phyloP scores from a whole-genome alignment of 805 yeast species.

The Sugiyamaella qingdaonensis region DNA sequence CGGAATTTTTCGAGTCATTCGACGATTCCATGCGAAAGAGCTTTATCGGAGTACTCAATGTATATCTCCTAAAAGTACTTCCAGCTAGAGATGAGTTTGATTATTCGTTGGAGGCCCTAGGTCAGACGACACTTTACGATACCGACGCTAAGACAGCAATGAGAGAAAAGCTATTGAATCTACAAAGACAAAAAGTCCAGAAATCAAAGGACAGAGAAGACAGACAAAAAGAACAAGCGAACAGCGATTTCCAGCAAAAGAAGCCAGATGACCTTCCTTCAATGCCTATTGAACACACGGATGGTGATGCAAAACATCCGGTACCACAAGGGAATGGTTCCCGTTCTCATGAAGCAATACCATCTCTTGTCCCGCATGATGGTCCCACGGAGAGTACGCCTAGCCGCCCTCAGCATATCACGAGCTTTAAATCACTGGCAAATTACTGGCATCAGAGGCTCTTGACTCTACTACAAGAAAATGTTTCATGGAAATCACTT shows the following conservation, averaged over 20 bases:
- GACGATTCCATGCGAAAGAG: background rate
- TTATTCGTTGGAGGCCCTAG: constrained; percentile 18
- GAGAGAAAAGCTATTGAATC: constrained; percentile 4
- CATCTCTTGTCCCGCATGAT: too few relatives aligned
- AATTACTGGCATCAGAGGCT: constrained; percentile 14
- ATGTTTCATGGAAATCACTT: constrained; percentile 4
- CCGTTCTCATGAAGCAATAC: too few relatives aligned
- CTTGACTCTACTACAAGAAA: background rate
- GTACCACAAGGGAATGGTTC: too few relatives aligned
- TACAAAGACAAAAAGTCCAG: constrained; percentile 3
- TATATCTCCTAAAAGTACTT: constrained; percentile 16
- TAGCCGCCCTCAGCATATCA: too few relatives aligned
- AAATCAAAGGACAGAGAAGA: constrained; percentile 11
- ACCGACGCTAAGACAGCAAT: constrained; percentile 1
- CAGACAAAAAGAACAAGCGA: constrained; percentile 4
- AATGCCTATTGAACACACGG: background rate
- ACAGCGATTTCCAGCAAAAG: constrained; percentile 1
- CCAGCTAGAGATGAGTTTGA: constrained; percentile 17
- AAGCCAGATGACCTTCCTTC: background rate
- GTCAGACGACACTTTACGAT: constrained; percentile 5
- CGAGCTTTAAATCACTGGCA: background rate
- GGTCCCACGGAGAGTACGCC: too few relatives aligned
- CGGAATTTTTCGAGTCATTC: background rate
- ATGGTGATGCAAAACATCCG: background rate
- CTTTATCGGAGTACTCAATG: constrained; percentile 10